These are phyloP conservation scores for Arthrobotrys entomopaga DNA, from an alignment of 2,329 filamentous ascomycete genomes.

Conservation along the genomic window DNA sequence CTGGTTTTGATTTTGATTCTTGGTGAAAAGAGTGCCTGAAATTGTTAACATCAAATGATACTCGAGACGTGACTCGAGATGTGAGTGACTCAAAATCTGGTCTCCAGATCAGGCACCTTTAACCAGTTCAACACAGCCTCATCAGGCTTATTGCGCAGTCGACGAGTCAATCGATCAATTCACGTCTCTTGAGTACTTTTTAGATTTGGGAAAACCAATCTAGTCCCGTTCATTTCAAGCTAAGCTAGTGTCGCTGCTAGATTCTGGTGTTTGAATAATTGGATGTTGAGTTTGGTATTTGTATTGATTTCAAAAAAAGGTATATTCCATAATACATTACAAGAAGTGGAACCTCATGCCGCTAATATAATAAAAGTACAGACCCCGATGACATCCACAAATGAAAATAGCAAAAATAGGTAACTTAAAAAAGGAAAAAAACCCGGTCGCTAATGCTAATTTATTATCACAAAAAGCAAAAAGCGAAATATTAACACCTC, in stretches of 20 bases:
- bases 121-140: slow-evolving; percentile 6
- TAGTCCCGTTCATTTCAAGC: too few species aligned
- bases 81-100: too few species aligned
- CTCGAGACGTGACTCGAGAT: too few species aligned
- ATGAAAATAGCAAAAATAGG: neutral
- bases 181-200: too few species aligned
- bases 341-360: slow-evolving; percentile 29
- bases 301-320: neutral
- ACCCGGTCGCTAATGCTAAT: slow-evolving; percentile 32
- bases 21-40: too few species aligned
- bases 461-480: slow-evolving; percentile 1
- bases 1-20: too few species aligned
- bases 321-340: slow-evolving; percentile 18
- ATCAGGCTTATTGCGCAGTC: slow-evolving; percentile 13
- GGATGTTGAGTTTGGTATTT: too few species aligned
- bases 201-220: too few species aligned
- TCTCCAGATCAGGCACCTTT: slow-evolving; percentile 4
- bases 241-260: too few species aligned
- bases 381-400: neutral
- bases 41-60: too few species aligned
- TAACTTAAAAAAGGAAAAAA: slow-evolving; percentile 16
- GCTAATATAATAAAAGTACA: slow-evolving; percentile 29
- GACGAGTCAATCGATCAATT: too few species aligned
- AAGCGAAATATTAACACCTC: slow-evolving; percentile 4
- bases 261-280: too few species aligned